Evolutionary conservation across 2,329 filamentous ascomycete genomes (phyloP).

Genomic region (Cladobotryum protrusum): DNA sequence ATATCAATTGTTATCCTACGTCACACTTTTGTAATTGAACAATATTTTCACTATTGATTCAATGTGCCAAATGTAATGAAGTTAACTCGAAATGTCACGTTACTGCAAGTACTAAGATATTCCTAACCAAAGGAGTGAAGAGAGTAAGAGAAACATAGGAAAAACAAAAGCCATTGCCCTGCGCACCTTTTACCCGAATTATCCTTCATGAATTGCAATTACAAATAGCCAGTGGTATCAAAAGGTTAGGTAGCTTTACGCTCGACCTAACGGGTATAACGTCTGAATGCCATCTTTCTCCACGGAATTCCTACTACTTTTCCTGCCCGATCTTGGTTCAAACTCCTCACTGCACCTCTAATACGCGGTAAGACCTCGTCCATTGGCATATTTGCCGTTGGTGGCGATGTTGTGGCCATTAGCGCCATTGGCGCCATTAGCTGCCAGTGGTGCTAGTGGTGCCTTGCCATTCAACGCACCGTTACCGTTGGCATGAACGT

Average conservation of each 20-base stretch:
- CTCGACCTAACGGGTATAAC: conserved; percentile 16
- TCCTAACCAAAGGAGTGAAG: background rate
- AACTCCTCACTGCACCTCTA: conserved; percentile 14
- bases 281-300: conserved; percentile 3
- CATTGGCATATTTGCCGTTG: conserved; percentile 8
- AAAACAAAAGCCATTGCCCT: background rate
- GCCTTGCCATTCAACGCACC: no score
- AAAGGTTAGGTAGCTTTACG: conserved; percentile 1
- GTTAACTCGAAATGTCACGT: no score
- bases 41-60: no score
- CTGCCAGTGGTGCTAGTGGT: no score
- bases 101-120: no score
- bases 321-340: conserved; percentile 2
- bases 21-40: no score
- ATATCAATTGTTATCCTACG: no score
- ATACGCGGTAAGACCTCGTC: conserved; percentile 12
- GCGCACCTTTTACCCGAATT: background rate
- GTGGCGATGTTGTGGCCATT: conserved; percentile 8
- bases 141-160: background rate
- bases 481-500: no score
- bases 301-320: background rate
- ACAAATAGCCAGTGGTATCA: background rate
- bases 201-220: background rate
- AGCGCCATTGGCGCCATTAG: background rate
- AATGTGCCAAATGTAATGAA: no score